phyloP scores from a whole-genome alignment of 768 basidiomycete genomes.

The Lentinus tigrinus region DNA sequence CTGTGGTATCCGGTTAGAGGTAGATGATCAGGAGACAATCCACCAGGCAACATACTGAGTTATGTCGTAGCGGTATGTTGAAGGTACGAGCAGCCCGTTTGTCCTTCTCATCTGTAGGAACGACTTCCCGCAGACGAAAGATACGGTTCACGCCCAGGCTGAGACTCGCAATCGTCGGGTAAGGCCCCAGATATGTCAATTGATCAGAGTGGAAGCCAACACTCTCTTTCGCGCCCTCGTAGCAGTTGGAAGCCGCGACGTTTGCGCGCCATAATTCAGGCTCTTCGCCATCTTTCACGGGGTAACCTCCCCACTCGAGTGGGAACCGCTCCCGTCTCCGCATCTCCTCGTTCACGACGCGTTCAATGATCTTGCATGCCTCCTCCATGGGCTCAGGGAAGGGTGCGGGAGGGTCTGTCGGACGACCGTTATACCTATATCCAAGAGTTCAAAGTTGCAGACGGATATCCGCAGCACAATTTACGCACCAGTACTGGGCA shows the following conservation, averaged over 20 bases:
- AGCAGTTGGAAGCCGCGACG: slow-evolving; percentile 84
- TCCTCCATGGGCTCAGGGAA: slow-evolving; percentile 77
- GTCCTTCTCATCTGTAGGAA: slow-evolving; percentile 59
- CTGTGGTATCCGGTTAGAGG: slow-evolving; percentile 34
- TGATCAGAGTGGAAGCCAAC: slow-evolving; percentile 85
- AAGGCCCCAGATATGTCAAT: slow-evolving; percentile 78
- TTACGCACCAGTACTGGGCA: slow-evolving; percentile 68
- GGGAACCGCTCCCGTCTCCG: slow-evolving; percentile 56
- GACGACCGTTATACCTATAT: slow-evolving; percentile 78
- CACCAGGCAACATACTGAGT: slow-evolving; percentile 50
- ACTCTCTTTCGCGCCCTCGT: slow-evolving; percentile 76
- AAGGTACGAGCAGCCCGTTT: slow-evolving; percentile 67
- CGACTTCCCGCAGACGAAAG: slow-evolving; percentile 76
- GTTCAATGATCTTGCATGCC: slow-evolving; percentile 70
- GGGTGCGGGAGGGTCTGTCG: slow-evolving; percentile 48
- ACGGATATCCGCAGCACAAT: not conserved
- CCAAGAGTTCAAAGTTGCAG: not conserved
- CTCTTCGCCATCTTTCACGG: slow-evolving; percentile 14
- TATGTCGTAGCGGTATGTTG: slow-evolving; percentile 75
- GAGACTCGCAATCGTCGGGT: slow-evolving; percentile 81
- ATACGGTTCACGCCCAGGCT: slow-evolving; percentile 72
- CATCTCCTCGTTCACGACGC: slow-evolving; percentile 70
- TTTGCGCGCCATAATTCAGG: slow-evolving; percentile 67
- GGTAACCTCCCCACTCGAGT: slow-evolving; percentile 60
- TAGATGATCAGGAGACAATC: not conserved